Evolutionary conservation across 2,329 filamentous ascomycete genomes (phyloP).

Genomic region (Davidsoniella australis): DNA sequence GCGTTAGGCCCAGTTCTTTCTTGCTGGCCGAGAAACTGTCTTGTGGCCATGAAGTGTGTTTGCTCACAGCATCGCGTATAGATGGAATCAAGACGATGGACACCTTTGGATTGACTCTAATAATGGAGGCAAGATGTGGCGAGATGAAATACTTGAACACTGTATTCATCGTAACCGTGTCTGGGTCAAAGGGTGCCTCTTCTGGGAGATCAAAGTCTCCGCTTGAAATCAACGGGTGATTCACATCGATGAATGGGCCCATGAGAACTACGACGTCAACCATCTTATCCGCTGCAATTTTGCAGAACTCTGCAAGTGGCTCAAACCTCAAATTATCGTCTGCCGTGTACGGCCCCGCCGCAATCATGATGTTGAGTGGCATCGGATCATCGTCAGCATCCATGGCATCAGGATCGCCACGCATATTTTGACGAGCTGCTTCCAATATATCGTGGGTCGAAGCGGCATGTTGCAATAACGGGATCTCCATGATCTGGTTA

Average conservation of each 20-base stretch:
- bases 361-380: slow-evolving; percentile 62
- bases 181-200: slow-evolving; percentile 49
- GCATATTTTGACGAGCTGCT: slow-evolving; percentile 50
- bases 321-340: slow-evolving; percentile 88
- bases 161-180: slow-evolving; percentile 63
- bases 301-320: slow-evolving; percentile 65
- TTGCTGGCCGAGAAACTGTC: slow-evolving; percentile 35
- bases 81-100: slow-evolving; percentile 74
- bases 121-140: slow-evolving; percentile 53
- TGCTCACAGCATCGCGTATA: slow-evolving; percentile 62
- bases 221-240: slow-evolving; percentile 72
- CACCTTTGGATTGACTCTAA: slow-evolving; percentile 51
- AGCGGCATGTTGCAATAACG: slow-evolving; percentile 57
- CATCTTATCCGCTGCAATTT: slow-evolving; percentile 53
- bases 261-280: slow-evolving; percentile 65
- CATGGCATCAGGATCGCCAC: slow-evolving; percentile 45
- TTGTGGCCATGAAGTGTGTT: slow-evolving; percentile 72
- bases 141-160: slow-evolving; percentile 72
- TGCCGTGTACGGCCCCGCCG: slow-evolving; percentile 77
- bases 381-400: slow-evolving; percentile 29
- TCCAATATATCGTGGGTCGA: slow-evolving; percentile 50
- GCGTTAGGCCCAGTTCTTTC: slow-evolving; percentile 64
- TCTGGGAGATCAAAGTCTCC: slow-evolving; percentile 65
- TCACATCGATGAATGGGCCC: slow-evolving; percentile 80
- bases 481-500: slow-evolving; percentile 56